These are phyloP conservation scores for Populus hybrid DNA, from an alignment of 441 rosid genomes.

Conservation along the genomic window DNA sequence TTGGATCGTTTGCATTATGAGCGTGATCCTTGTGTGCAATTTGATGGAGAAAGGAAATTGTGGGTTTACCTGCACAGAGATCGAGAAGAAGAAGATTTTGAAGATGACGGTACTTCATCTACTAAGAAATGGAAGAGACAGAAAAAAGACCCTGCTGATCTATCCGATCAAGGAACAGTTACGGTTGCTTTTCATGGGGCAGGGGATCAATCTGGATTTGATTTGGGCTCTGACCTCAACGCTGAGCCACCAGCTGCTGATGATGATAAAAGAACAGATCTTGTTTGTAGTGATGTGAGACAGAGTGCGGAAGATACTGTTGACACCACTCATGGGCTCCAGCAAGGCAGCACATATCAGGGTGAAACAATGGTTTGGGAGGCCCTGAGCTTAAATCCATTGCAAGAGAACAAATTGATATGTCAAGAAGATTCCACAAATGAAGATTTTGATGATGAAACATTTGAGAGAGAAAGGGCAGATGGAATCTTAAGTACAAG, in stretches of 20 bases:
- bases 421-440: conserved; percentile 88
- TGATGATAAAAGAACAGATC: conserved; percentile 51
- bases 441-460: conserved; percentile 81
- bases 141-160: conserved; percentile 83
- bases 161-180: conserved; percentile 65
- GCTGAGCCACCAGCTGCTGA: conserved; percentile 44
- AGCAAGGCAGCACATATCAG: conserved; percentile 38
- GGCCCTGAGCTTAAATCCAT: conserved; percentile 40
- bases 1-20: conserved; percentile 98
- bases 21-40: conserved; percentile 98
- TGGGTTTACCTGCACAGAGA: conserved; percentile 97
- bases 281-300: conserved; percentile 35
- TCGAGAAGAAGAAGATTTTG: conserved; percentile 99
- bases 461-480: conserved; percentile 46
- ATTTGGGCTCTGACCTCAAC: conserved; percentile 71
- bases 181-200: conserved; percentile 60
- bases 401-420: conserved; percentile 51
- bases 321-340: conserved; percentile 37
- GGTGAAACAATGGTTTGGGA: conserved; percentile 63
- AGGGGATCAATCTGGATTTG: conserved; percentile 63
- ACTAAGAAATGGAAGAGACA: conserved; percentile 99
- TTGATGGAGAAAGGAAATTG: conserved; percentile 86
- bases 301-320: conserved; percentile 46
- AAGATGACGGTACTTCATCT: conserved; percentile 98
- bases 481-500: conserved; percentile 49